These are phyloP conservation scores for Penicillium daleae DNA, from an alignment of 495 filamentous ascomycete genomes.

Conservation along the genomic window DNA sequence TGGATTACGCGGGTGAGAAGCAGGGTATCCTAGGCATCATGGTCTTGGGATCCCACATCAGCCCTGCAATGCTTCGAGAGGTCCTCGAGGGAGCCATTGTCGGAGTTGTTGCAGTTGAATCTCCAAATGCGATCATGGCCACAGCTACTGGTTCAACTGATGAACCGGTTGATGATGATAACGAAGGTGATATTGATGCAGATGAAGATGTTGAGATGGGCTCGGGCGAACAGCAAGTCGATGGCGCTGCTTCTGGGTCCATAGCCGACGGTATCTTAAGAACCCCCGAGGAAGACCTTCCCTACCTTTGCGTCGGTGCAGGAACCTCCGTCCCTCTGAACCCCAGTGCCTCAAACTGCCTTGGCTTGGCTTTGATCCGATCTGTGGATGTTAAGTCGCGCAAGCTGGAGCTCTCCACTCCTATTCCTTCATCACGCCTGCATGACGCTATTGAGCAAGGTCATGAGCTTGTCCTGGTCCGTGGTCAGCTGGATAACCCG, in stretches of 20 bases:
- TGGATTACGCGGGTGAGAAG: slow-evolving; percentile 55
- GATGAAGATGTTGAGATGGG: slow-evolving; percentile 36
- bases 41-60: slow-evolving; percentile 54
- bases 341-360: slow-evolving; percentile 46
- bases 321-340: slow-evolving; percentile 46
- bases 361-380: slow-evolving; percentile 58
- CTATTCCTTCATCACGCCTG: slow-evolving; percentile 44
- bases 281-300: slow-evolving; percentile 40
- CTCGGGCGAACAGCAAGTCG: slow-evolving; percentile 5
- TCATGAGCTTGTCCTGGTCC: slow-evolving; percentile 52
- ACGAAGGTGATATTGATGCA: slow-evolving; percentile 16
- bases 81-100: slow-evolving; percentile 63
- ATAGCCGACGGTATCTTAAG: slow-evolving; percentile 34
- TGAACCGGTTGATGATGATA: background rate
- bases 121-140: slow-evolving; percentile 38
- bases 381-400: slow-evolving; percentile 44
- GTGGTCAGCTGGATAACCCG: slow-evolving; percentile 56
- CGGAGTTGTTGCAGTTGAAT: slow-evolving; percentile 58
- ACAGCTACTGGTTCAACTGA: slow-evolving; percentile 2
- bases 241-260: slow-evolving; percentile 5
- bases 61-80: slow-evolving; percentile 50
- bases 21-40: slow-evolving; percentile 57
- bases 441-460: slow-evolving; percentile 38
- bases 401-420: slow-evolving; percentile 52
- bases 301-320: slow-evolving; percentile 46